Evolutionary conservation across 495 filamentous ascomycete genomes (phyloP), one percentile per base, ranked within the genome.

Genomic region (Aspergillus affinis): DNA sequence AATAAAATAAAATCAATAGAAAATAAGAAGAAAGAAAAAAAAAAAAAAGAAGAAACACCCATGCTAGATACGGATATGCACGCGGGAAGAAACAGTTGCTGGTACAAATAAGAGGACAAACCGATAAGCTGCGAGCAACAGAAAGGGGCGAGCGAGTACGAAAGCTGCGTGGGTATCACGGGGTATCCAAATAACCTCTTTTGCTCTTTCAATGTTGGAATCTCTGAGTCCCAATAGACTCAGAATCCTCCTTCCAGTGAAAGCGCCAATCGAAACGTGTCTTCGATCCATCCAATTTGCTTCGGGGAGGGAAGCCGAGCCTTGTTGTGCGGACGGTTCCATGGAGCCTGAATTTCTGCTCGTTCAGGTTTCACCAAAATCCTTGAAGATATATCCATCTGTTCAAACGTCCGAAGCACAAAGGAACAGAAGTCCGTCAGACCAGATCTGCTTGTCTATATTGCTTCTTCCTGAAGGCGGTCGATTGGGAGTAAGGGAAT

Each of bases 111-210:
- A 27, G 60, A 65, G 58, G 65, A 65, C 58, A 73, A 69, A 64
- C 59, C 56, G 65, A 69, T 41, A 70, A 64, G 73, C 72, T 72
- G 63, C 73, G 75, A 68, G 72, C 73, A 78, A 66, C 68, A 69
- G 65, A 71, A 70, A 61, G 65, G 66, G 65, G 50, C 23, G 23
- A 26, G 13, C 36, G 36, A 41, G 36, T 41, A 72, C 65, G 64
- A 72, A 74, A 72, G 72, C 69, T 77, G 75, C 62, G 36, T 63
- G 71, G 77, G 75, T 80, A 78, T 78, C 76, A 76, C 65, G 66
- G 66, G 71, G 70, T 74, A 74, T 75, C 74, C 75, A 78, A 78
- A 72, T 69, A 74, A 67, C 68, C 69, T 73, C 62, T 65, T 41
- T 66, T 76, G 70, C 67, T 74, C 67, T 72, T 66, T 73, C 68